Evolutionary conservation across 163 green algal species (phyloP), one percentile per base, ranked within the genome.

Genomic region (Prototheca wickerhamii): DNA sequence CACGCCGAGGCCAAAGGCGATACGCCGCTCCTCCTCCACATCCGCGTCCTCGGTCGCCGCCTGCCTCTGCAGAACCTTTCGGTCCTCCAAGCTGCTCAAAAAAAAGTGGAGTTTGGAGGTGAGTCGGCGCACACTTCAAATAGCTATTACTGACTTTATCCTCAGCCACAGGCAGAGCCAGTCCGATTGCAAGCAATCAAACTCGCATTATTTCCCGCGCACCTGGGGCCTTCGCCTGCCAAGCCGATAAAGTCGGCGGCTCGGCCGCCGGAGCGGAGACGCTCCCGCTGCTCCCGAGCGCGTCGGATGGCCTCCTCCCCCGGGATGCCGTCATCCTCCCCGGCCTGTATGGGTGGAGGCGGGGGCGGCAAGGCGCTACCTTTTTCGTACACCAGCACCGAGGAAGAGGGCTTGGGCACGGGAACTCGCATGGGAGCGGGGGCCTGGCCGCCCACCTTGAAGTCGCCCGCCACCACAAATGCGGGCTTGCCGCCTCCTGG

Each of bases 161-260:
- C 15, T 23, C 40, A 10, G 40, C 40, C 40, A 49, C 40, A n/a
- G n/a, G n/a, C n/a, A n/a, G n/a, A n/a, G n/a, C n/a, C n/a, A n/a
- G n/a, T n/a, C n/a, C n/a, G n/a, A n/a, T n/a, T n/a, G 40, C 12
- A 49, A 49, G 15, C 40, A 49, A 23, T 15, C 40, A 49, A 10
- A 15, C 15, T 15, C 10, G 40, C 40, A 49, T 49, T 49, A 15
- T 15, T 49, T n/a, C 37, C 37, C 10, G 10, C 46, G 63, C 55
- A 57, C 69, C 65, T 70, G 62, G n/a, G 30, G 26, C 30, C 44
- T 35, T 57, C 68, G 51, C 61, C 69, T 55, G 29, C 33, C 49
- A 25, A 69, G 6, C 82, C 79, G 1, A 92, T 61, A 60, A 91
- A 94, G 76, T 92, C 84, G 2, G 84, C 83, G 0, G 87, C 85